phyloP scores from a whole-genome alignment of 139 green algal genomes.

The Parachlorella kessleri region DNA sequence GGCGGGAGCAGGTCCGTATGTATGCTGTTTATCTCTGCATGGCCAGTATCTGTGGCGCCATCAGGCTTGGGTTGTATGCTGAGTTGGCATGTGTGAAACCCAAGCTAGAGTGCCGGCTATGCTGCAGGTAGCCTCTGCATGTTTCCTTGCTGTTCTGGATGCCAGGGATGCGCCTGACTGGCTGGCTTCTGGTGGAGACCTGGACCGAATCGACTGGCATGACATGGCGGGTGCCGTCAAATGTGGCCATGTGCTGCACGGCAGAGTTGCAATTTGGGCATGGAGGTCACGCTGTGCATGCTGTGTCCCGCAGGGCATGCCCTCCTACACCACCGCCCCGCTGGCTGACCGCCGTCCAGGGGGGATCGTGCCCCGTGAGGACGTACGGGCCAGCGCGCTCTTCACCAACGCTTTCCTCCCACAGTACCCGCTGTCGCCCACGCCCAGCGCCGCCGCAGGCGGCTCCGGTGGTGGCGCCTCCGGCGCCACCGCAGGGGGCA shows the following conservation, averaged over 20 bases:
- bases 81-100: background rate
- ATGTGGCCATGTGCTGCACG: background rate
- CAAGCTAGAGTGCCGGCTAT: no score
- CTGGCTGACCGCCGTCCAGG: conserved; percentile 66
- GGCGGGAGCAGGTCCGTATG: conserved; percentile 1
- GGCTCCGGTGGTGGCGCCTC: no score
- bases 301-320: background rate
- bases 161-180: no score
- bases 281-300: conserved; percentile 15
- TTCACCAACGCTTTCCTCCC: conserved; percentile 79
- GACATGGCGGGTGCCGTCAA: no score
- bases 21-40: background rate
- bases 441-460: no score
- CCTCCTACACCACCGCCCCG: conserved; percentile 57
- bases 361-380: conserved; percentile 46
- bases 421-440: no score
- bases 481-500: no score
- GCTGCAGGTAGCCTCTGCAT: no score
- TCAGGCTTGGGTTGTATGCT: background rate
- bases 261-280: no score
- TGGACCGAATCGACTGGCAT: background rate
- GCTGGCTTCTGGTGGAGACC: no score
- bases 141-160: no score
- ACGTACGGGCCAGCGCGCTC: conserved; percentile 36
- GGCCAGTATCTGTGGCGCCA: background rate